Percentiles rank a stretch among this genome's conserved stretches.
These are phyloP conservation scores for Penicillium robsamsonii DNA, from an alignment of 495 filamentous ascomycete genomes.

Conservation along the genomic window DNA sequence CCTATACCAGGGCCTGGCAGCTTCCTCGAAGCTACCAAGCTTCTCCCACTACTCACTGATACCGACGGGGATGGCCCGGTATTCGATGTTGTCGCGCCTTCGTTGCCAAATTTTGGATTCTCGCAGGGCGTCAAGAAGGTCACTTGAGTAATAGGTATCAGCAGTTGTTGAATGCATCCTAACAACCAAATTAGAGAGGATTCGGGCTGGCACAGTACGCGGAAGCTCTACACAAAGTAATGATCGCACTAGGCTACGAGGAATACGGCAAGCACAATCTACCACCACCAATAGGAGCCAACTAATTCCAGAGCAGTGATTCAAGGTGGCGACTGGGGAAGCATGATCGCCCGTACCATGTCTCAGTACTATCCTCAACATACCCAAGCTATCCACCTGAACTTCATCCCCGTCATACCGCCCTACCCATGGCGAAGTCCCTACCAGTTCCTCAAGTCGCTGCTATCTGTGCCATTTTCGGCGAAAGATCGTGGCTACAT, in stretches of 20 bases:
- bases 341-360: slow-evolving; percentile 43
- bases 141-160: neutral
- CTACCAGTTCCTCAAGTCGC: slow-evolving; percentile 30
- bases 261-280: slow-evolving; percentile 36
- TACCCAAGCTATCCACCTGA: slow-evolving; percentile 46
- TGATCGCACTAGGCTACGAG: slow-evolving; percentile 42
- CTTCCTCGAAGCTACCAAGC: slow-evolving; percentile 63
- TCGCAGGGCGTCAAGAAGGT: slow-evolving; percentile 53
- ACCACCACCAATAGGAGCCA: neutral
- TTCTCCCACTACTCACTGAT: slow-evolving; percentile 56
- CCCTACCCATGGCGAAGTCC: slow-evolving; percentile 38
- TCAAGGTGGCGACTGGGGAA: slow-evolving; percentile 54
- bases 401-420: slow-evolving; percentile 35
- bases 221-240: slow-evolving; percentile 43
- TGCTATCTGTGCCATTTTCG: slow-evolving; percentile 39
- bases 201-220: slow-evolving; percentile 45
- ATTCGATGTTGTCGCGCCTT: slow-evolving; percentile 70
- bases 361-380: slow-evolving; percentile 38
- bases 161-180: slow-evolving; percentile 3
- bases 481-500: slow-evolving; percentile 34
- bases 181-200: slow-evolving; percentile 29
- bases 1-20: slow-evolving; percentile 58
- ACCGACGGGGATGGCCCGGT: slow-evolving; percentile 44
- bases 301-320: slow-evolving; percentile 31
- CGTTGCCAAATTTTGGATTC: slow-evolving; percentile 73